These are phyloP conservation scores for Stropharia rugosoannulata DNA, from an alignment of 768 basidiomycete species.

Conservation along the genomic window DNA sequence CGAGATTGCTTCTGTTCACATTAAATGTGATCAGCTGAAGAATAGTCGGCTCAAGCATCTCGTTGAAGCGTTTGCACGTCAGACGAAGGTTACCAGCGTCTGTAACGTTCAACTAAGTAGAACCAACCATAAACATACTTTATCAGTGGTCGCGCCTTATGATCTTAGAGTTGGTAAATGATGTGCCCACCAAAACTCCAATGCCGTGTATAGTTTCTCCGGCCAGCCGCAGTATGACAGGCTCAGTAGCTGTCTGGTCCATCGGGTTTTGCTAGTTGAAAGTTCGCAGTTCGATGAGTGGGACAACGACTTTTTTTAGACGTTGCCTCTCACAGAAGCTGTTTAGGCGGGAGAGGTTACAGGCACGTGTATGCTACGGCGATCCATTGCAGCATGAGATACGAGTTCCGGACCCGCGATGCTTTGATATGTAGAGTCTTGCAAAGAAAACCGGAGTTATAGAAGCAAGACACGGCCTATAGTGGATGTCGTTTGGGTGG, in stretches of 20 bases:
- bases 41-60: slow-evolving; percentile 3
- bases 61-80: slow-evolving; percentile 8
- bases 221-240: not conserved
- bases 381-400: too few relatives aligned
- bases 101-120: not conserved
- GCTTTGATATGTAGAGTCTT: too few relatives aligned
- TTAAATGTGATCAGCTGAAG: slow-evolving; percentile 1
- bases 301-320: too few relatives aligned
- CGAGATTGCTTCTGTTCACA: not conserved
- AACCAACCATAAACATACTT: not conserved
- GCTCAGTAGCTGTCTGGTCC: not conserved
- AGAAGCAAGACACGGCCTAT: too few relatives aligned
- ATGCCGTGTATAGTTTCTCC: not conserved
- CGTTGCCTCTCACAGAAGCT: too few relatives aligned
- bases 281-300: too few relatives aligned
- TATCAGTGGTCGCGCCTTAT: not conserved
- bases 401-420: too few relatives aligned
- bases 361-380: too few relatives aligned
- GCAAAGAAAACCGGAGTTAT: too few relatives aligned
- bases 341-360: too few relatives aligned
- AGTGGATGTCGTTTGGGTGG: too few relatives aligned
- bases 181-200: not conserved
- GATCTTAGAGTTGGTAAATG: not conserved
- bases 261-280: too few relatives aligned
- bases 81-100: slow-evolving; percentile 7